Base-by-base conservation (phyloP, 345 rosid genomes). In the Odontarrhena argentea region DNA sequence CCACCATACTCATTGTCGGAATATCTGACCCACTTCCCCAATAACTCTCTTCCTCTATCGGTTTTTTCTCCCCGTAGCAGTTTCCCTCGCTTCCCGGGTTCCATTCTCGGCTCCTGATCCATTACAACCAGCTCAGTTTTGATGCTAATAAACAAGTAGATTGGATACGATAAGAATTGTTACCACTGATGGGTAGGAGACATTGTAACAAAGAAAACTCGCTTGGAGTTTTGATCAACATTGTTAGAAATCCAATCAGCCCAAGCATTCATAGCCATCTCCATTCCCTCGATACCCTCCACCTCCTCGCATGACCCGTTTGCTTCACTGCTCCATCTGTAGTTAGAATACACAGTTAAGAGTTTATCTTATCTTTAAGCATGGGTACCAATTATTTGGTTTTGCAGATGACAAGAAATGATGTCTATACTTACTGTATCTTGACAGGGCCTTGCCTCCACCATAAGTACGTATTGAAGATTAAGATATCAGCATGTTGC, bases 371-470 rank as follows among this genome's bases (percentile, higher is more conserved):
- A 50, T 25, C n/a, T 51, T 7, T 24, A 14, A 4, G 12, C 10
- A 8, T 49, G 37, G 58, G 28, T 57, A 22, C 8, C 22, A 6
- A 15, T 3, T 11, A 10, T 51, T 7, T 1, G 30, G 43, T 48
- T 35, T 36, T 5, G 47, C 35, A 36, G 35, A 36, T n/a, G 36
- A 28, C 25, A 34, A 34, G 36, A 48, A 10, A 41, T 24, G 66
- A 18, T 55, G 41, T 28, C 26, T 30, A 28, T 26, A 80, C 91
- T 79, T 67, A 91, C 99, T 68, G 74, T 44, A 94, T 77, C 85
- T 91, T 94, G 46, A 94, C 86, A 25, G 99, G 88, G 55, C 83
- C 95, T 80, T 88, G 96, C 76, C 99, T 91, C 99, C 99, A 94
- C 99, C 99, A 94, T 81, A 94, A 77, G 77, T 94, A 94, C 0